Evolutionary conservation across 805 yeast genomes (phyloP), one percentile per base, ranked within the genome.

Genomic region (Saccharomycopsis fermentans): DNA sequence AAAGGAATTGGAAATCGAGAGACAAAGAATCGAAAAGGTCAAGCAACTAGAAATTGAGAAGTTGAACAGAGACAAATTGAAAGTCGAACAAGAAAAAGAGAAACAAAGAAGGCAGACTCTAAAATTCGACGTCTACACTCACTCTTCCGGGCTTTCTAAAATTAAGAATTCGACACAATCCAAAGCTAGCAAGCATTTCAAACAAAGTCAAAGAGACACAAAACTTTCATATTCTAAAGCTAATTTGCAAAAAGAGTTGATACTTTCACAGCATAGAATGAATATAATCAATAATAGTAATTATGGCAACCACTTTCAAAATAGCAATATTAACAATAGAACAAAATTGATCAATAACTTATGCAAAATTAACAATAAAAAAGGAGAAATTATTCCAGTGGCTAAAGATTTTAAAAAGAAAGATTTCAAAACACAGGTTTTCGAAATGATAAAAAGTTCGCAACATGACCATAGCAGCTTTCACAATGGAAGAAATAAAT

Each of bases 361-460:
- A 34, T 47, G 51, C 19, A 60, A 60, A 34, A 36, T 52, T 2
- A 55, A 50, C 19, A 39, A 52, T 17, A 50, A n/a, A 19, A 37
- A 14, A 16, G 26, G 51, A 11, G 36, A 12, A 26, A 19, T 51
- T 14, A 35, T 35, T 9, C n/a, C 61, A 5, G 16, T 55, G 3
- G 37, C 17, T 4, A 55, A 21, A 34, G 48, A 53, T n/a, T 56
- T 36, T 6, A 40, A 53, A 34, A 54, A 57, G 34, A 40, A 55
- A 5, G 56, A 47, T 52, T 58, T 53, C 35, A 59, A 55, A 27
- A 59, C 56, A 47, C 59, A 55, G 21, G 59, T 60, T 6, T 60
- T 55, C 14, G 24, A 50, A 12, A 52, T 32, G 52, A 35, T 60
- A 4, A 37, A 43, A 43, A 43, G 37, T 21, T 35, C 17, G 17